phyloP scores from a whole-genome alignment of 139 green algal species.

The Gonium pectorale region DNA sequence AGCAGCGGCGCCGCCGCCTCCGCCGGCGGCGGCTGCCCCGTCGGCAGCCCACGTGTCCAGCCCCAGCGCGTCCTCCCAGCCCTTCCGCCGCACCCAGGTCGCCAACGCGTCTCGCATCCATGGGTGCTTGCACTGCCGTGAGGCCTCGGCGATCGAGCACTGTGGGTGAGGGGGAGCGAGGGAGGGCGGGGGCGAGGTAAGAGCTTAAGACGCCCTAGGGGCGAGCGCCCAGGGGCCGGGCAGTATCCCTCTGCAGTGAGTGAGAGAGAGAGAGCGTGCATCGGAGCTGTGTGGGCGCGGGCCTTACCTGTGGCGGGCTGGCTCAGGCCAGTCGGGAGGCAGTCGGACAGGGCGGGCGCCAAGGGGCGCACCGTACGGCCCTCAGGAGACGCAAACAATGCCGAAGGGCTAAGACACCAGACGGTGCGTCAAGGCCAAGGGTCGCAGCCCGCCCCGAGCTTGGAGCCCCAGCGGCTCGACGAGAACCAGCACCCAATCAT shows the following conservation, averaged over 20 bases:
- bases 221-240: no score
- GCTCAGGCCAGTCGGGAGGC: no score
- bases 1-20: no score
- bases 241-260: no score
- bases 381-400: no score
- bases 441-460: neutral
- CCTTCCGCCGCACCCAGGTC: slow-evolving; percentile 60
- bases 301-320: no score
- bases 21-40: no score
- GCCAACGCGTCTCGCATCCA: slow-evolving; percentile 87
- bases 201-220: neutral
- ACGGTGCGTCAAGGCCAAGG: neutral
- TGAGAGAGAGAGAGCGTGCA: no score
- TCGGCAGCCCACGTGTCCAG: no score
- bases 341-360: no score
- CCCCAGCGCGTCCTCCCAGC: slow-evolving; percentile 3
- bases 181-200: neutral
- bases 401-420: neutral
- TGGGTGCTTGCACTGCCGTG: slow-evolving; percentile 66
- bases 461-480: neutral
- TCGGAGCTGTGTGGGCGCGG: neutral
- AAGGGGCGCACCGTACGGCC: no score
- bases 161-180: neutral
- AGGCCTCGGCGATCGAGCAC: slow-evolving; percentile 54
- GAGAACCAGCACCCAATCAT: neutral